Conservation (phyloP, 495 filamentous ascomycete genomes). For the Aspergillus baeticus region DNA sequence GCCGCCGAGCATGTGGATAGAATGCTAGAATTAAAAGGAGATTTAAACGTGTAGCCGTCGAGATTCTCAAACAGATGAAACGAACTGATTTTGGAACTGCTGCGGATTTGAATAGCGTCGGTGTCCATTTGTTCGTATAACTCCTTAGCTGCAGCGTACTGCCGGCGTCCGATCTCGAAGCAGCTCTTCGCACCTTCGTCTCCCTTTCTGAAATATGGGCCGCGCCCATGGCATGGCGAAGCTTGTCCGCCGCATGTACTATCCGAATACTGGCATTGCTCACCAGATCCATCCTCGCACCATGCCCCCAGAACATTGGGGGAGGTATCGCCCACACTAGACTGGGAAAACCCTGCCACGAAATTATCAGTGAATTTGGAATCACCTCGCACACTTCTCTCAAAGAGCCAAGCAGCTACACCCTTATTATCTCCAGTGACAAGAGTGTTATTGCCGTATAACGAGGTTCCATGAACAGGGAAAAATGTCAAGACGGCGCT, state of each 20-base stretch:
- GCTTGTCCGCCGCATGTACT: constrained; percentile 78
- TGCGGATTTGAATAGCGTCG: constrained; percentile 45
- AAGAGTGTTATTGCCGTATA: constrained; percentile 90
- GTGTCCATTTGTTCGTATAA: constrained; percentile 56
- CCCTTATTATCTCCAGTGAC: constrained; percentile 96
- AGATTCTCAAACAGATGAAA: constrained; percentile 78
- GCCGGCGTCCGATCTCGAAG: constrained; percentile 68
- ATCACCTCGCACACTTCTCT: constrained; percentile 62
- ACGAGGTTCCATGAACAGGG: constrained; percentile 87
- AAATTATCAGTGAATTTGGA: constrained; percentile 62
- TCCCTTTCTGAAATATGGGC: constrained; percentile 71
- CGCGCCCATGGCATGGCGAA: constrained; percentile 79
- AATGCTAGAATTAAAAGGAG: constrained; percentile 69
- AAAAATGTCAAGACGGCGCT: constrained; percentile 89
- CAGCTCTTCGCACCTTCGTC: constrained; percentile 72
- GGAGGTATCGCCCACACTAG: constrained; percentile 89
- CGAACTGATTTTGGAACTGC: constrained; percentile 60
- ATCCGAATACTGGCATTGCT: constrained; percentile 66
- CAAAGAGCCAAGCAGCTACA: constrained; percentile 83
- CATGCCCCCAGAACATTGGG: constrained; percentile 87
- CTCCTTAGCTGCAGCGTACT: constrained; percentile 61
- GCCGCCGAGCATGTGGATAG: constrained; percentile 86
- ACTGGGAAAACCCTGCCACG: constrained; percentile 91
- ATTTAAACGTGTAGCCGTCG: constrained; percentile 67
- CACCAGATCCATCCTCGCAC: constrained; percentile 72